A percentile compares a stretch with the other conserved stretches of the same genome.
phyloP scores from a whole-genome alignment of 192 early-diverging fungal species.

The Backusella luteola region DNA sequence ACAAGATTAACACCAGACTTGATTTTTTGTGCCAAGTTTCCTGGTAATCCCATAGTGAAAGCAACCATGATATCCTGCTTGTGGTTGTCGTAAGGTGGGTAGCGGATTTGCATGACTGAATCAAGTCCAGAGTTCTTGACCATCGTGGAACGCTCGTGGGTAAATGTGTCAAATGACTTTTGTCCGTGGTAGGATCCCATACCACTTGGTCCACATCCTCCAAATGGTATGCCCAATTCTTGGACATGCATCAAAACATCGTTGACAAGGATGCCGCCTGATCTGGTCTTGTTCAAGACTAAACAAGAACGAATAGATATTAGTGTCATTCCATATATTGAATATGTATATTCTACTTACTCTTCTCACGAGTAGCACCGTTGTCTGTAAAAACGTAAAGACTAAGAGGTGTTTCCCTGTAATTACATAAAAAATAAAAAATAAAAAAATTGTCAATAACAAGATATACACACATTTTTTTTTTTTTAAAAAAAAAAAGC shows the following conservation, averaged over 20 bases:
- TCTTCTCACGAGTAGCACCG: constrained; percentile 1
- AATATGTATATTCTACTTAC: background rate
- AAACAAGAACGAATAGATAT: constrained; percentile 3
- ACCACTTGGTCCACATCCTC: constrained; percentile 77
- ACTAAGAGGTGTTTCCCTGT: constrained; percentile 20
- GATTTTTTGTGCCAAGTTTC: background rate
- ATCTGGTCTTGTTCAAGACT: constrained; percentile 48
- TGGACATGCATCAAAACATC: constrained; percentile 65
- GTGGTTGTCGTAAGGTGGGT: background rate
- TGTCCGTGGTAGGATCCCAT: constrained; percentile 77
- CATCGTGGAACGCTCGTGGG: constrained; percentile 50
- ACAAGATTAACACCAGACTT: background rate
- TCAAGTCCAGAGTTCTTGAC: background rate
- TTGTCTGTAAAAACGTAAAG: constrained; percentile 27
- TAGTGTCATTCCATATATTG: background rate
- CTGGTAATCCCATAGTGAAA: constrained; percentile 3
- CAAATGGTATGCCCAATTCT: constrained; percentile 65
- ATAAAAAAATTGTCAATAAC: constrained; percentile 3
- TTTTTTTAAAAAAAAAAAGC: constrained; percentile 24
- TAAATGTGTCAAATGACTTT: constrained; percentile 69
- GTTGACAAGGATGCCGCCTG: constrained; percentile 72
- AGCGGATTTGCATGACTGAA: constrained; percentile 8
- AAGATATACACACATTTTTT: background rate
- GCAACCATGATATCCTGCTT: background rate
- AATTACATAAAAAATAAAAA: background rate